Evolutionary conservation across 192 early-diverging fungal genomes (phyloP).

Genomic region (Entomortierella parvispora): DNA sequence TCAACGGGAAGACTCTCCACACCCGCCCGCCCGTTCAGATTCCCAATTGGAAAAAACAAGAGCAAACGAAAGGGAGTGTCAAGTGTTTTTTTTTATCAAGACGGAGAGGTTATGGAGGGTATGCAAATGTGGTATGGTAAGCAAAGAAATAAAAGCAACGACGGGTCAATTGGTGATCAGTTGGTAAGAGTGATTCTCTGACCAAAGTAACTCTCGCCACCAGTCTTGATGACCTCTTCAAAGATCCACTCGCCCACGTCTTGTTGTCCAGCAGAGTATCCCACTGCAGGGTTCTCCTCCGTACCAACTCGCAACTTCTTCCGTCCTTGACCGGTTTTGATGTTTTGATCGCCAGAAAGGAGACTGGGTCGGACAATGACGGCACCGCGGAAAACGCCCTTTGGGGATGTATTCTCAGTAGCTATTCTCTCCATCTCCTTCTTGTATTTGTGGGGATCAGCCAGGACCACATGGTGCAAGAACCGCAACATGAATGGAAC

Average conservation of each 20-base stretch:
- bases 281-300: conserved; percentile 30
- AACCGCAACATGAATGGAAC: conserved; percentile 24
- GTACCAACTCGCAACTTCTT: conserved; percentile 24
- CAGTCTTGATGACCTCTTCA: conserved; percentile 16
- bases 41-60: too few species aligned
- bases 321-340: conserved; percentile 28
- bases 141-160: too few species aligned
- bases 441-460: conserved; percentile 47
- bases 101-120: too few species aligned
- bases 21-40: too few species aligned
- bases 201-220: conserved; percentile 1
- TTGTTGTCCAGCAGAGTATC: conserved; percentile 17
- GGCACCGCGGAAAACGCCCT: conserved; percentile 22
- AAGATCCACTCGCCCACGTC: conserved; percentile 45
- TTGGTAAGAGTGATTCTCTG: conserved; percentile 15
- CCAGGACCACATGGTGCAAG: conserved; percentile 26
- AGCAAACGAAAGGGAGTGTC: too few species aligned
- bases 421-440: conserved; percentile 31
- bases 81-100: too few species aligned
- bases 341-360: conserved; percentile 15
- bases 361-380: conserved; percentile 28
- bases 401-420: not conserved
- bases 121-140: too few species aligned
- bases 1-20: too few species aligned
- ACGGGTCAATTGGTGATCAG: too few species aligned